Evolutionary conservation across 2,329 filamentous ascomycete genomes (phyloP), one percentile per base, ranked within the genome.

Genomic region (Diaporthe citrichinensis): DNA sequence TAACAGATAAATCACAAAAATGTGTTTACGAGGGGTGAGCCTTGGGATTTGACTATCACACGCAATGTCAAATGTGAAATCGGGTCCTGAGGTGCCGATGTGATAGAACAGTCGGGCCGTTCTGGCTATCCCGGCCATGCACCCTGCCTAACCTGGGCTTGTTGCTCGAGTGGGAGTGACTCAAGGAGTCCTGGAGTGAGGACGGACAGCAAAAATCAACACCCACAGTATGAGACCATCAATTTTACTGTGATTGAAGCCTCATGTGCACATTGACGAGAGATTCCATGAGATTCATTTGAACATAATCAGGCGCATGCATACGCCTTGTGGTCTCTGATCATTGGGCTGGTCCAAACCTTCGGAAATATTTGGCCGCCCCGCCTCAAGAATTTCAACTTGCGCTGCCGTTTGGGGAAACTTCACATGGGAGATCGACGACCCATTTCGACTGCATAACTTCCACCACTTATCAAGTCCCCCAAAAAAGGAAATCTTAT

Each of bases 371-470:
- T 51, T 55, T 57, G 61, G 28, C 46, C 57, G 74, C 74, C 74
- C 74, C 74, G 71, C 74, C 74, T 73, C 62, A 71, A 74, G 74
- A 65, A 76, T 76, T 67, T 51, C 44, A 71, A 41, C 34, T 17
- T 36, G 12, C 39, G 71, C 23, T 28, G 34, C 20, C 15, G n/a
- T 44, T 51, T 58, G 46, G 46, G 53, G 65, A 53, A 68, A 39
- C 46, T 28, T 39, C 23, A 51, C 61, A n/a, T 36, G 62, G 39
- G 62, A 39, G n/a, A 17, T 10, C 7, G 12, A 53, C 20, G n/a
- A 3, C 25, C 31, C 20, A n/a, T 25, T 36, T 25, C 28, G 10
- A 68, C 62, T 68, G 23, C 31, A 17, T 53, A 9, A 53, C n/a
- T 53, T 28, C 65, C 23, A n/a, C 34, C 10, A n/a, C 71, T 41